phyloP scores from a whole-genome alignment of 352 stramenopile genomes.

The Phytophthora macrochlamydospora region DNA sequence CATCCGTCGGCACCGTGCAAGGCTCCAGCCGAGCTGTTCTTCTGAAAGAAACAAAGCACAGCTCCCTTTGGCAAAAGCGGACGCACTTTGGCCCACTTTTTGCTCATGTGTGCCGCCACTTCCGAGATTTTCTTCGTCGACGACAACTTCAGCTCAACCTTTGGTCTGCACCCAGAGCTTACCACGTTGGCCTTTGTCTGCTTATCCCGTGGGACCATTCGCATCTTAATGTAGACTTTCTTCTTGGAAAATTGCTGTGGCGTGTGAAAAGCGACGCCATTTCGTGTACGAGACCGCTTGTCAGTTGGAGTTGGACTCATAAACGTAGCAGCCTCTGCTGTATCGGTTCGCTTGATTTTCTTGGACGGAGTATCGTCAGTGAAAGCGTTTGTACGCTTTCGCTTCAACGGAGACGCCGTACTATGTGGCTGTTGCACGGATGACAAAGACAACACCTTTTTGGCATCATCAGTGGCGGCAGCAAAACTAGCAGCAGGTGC shows the following conservation, averaged over 20 bases:
- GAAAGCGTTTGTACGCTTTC: slow-evolving; percentile 30
- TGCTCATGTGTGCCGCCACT: slow-evolving; percentile 77
- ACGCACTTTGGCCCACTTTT: slow-evolving; percentile 68
- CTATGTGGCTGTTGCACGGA: slow-evolving; percentile 22
- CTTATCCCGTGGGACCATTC: slow-evolving; percentile 76
- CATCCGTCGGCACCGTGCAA: slow-evolving; percentile 37
- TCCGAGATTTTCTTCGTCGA: slow-evolving; percentile 82
- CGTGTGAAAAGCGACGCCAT: slow-evolving; percentile 47
- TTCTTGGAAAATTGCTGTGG: slow-evolving; percentile 59
- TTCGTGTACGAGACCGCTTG: slow-evolving; percentile 21
- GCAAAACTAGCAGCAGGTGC: slow-evolving; percentile 9
- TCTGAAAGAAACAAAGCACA: slow-evolving; percentile 62
- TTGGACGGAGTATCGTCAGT: slow-evolving; percentile 11
- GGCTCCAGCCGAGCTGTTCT: slow-evolving; percentile 12
- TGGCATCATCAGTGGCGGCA: slow-evolving; percentile 21
- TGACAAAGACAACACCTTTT: slow-evolving; percentile 26
- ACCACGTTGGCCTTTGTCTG: slow-evolving; percentile 57
- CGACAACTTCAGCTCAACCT: slow-evolving; percentile 82
- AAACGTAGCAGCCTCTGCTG: slow-evolving; percentile 30
- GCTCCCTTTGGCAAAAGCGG: slow-evolving; percentile 30
- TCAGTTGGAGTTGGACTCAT: slow-evolving; percentile 39
- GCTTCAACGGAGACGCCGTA: slow-evolving; percentile 23
- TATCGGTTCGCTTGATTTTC: slow-evolving; percentile 26
- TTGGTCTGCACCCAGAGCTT: slow-evolving; percentile 59
- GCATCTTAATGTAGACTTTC: slow-evolving; percentile 87